phyloP scores from a whole-genome alignment of 495 filamentous ascomycete species.

The Aspergillus homomorphus region DNA sequence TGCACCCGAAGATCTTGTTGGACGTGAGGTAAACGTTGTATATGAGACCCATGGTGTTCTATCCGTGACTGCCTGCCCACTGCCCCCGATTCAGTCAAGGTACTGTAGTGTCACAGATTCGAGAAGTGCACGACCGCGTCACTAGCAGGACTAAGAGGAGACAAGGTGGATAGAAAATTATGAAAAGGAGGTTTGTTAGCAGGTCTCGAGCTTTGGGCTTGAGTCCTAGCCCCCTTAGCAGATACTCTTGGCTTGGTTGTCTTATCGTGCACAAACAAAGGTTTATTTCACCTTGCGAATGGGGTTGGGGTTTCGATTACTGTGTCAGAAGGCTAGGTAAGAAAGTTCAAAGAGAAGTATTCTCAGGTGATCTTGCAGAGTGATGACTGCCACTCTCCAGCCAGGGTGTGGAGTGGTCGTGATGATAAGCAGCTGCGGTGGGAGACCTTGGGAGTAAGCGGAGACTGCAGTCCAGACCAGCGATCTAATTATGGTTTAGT shows the following conservation, averaged over 20 bases:
- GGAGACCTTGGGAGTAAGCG: neutral
- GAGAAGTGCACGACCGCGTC: neutral
- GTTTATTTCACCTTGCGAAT: neutral
- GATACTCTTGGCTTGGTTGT: neutral
- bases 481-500: neutral
- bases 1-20: slow-evolving; percentile 91
- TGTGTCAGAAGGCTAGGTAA: neutral
- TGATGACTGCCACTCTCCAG: neutral
- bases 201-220: neutral
- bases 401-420: neutral
- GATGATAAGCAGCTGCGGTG: neutral
- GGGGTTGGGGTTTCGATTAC: neutral
- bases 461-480: neutral
- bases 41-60: slow-evolving; percentile 75
- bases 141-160: neutral
- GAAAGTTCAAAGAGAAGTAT: neutral
- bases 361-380: neutral
- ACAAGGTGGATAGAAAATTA: neutral
- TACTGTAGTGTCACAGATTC: slow-evolving; percentile 20
- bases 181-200: neutral
- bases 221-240: neutral
- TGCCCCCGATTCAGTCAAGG: slow-evolving; percentile 11
- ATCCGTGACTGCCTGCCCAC: slow-evolving; percentile 16
- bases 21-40: slow-evolving; percentile 96
- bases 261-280: neutral